Evolutionary conservation across 2,329 filamentous ascomycete species (phyloP).

Genomic region (Fusarium zealandicum): DNA sequence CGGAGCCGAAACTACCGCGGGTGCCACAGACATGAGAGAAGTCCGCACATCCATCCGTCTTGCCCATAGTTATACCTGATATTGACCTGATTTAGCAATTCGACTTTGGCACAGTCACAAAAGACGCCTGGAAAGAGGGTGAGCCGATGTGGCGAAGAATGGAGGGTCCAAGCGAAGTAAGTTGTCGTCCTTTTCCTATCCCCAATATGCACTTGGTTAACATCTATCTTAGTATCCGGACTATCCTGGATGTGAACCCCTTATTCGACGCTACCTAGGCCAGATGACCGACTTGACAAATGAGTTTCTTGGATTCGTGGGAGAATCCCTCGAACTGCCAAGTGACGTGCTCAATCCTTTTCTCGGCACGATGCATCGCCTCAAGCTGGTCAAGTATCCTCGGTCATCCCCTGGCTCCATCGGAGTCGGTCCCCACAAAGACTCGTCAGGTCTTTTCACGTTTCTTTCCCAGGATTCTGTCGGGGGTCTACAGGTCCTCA

Average conservation of each 20-base stretch:
- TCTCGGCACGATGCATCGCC: slow-evolving; percentile 1
- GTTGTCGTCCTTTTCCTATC: not conserved
- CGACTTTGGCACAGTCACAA: slow-evolving; percentile 1
- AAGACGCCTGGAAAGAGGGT: not conserved
- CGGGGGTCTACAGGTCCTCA: slow-evolving; percentile 1
- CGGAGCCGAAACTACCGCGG: slow-evolving; percentile 1
- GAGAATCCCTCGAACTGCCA: not conserved
- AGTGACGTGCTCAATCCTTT: slow-evolving; percentile 2
- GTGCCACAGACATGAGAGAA: slow-evolving; percentile 8
- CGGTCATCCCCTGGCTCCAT: not conserved
- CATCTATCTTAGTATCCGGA: not conserved
- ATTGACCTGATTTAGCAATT: not conserved
- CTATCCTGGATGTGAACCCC: not conserved
- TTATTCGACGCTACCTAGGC: slow-evolving; percentile 1
- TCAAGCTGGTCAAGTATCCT: slow-evolving; percentile 9
- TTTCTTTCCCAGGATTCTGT: slow-evolving; percentile 6
- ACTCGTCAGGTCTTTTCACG: slow-evolving; percentile 3
- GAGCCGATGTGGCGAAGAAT: not conserved
- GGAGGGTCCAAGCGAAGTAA: slow-evolving; percentile 1
- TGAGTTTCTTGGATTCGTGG: slow-evolving; percentile 4
- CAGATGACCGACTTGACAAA: slow-evolving; percentile 4
- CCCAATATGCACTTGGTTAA: not conserved
- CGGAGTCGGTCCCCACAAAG: slow-evolving; percentile 7
- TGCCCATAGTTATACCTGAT: not conserved
- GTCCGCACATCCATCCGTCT: not conserved